Conservation (phyloP, 768 basidiomycete genomes). For the Leccinellum luteum region DNA sequence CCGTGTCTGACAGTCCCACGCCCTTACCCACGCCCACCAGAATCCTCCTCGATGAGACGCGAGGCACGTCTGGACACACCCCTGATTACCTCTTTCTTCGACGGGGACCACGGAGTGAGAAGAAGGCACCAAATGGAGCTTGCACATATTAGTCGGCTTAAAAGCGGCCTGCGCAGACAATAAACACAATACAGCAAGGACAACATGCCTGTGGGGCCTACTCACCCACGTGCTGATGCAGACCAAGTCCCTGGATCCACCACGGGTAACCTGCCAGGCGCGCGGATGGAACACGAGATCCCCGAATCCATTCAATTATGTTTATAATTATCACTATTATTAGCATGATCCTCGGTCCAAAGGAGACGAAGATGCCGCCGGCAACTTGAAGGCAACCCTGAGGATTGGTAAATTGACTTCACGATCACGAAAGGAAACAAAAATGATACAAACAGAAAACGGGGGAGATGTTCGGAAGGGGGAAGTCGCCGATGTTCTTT, state of each 20-base stretch:
- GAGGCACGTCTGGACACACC: constrained; percentile 17
- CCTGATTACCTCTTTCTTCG: constrained; percentile 69
- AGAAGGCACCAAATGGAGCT: constrained; percentile 21
- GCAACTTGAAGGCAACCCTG: too few species aligned
- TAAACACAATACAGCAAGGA: constrained; percentile 32
- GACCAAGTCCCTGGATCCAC: neutral
- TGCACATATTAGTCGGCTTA: constrained; percentile 11
- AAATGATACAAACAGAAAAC: neutral
- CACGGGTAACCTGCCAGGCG: neutral
- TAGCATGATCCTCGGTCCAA: constrained; percentile 1
- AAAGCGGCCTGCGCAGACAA: constrained; percentile 48
- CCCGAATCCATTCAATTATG: neutral
- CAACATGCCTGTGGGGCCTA: constrained; percentile 3
- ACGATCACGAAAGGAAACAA: neutral
- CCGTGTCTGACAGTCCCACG: neutral
- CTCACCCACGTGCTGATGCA: constrained; percentile 1
- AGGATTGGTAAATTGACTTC: neutral
- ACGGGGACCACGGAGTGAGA: constrained; percentile 8
- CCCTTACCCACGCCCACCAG: constrained; percentile 10
- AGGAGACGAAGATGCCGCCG: too few species aligned
- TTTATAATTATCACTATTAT: neutral
- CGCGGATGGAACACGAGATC: neutral
- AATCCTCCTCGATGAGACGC: constrained; percentile 42
- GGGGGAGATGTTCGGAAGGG: neutral
- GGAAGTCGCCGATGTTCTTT: neutral